Percentiles rank a stretch among this genome's conserved stretches.
These are phyloP conservation scores for Mycena rosella DNA, from an alignment of 768 basidiomycete species.

Conservation along the genomic window DNA sequence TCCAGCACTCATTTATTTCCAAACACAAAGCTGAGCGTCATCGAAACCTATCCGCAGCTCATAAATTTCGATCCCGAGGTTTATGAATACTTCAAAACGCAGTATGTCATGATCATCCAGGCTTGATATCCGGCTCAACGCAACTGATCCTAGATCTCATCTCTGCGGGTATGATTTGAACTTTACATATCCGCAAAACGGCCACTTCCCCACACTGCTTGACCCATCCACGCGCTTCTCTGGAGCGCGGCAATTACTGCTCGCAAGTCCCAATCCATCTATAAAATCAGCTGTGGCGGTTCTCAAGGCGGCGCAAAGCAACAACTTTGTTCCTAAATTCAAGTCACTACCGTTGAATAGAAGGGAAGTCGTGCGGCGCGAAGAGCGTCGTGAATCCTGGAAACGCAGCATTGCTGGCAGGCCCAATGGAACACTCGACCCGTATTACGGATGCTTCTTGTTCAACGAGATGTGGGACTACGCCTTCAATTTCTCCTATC, in stretches of 20 bases:
- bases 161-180: conserved; percentile 76
- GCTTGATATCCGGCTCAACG: not conserved
- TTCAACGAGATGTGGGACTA: conserved; percentile 77
- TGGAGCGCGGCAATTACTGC: conserved; percentile 23
- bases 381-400: conserved; percentile 47
- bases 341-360: conserved; percentile 36
- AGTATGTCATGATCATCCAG: conserved; percentile 58
- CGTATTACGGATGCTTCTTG: conserved; percentile 73
- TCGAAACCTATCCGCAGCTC: conserved; percentile 83
- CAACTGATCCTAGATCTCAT: conserved; percentile 54
- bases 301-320: conserved; percentile 30
- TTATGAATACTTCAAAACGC: conserved; percentile 74
- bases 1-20: not conserved
- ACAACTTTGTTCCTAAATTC: not conserved
- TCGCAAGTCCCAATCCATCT: too few species aligned
- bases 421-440: conserved; percentile 69
- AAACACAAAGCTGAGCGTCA: conserved; percentile 68
- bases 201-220: conserved; percentile 58
- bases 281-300: too few species aligned
- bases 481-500: conserved; percentile 77
- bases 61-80: conserved; percentile 78
- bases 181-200: conserved; percentile 75
- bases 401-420: conserved; percentile 65
- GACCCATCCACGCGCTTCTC: conserved; percentile 27
- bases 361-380: conserved; percentile 37